phyloP scores from a whole-genome alignment of 768 basidiomycete genomes.

The Leucocoprinus sp. region DNA sequence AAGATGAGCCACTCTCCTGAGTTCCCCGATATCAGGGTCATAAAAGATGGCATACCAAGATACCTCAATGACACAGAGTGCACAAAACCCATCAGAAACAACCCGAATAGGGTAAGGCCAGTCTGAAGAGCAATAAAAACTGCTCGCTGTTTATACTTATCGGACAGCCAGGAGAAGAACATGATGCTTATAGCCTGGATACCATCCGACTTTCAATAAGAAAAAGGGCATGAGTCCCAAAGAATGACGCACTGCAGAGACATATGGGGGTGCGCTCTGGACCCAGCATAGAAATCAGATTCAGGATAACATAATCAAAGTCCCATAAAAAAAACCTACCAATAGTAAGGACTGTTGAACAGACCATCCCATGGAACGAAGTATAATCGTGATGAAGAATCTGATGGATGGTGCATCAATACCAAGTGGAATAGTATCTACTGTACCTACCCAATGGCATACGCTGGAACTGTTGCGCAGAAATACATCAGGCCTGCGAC shows the following conservation, averaged over 20 bases:
- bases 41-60: conserved; percentile 22
- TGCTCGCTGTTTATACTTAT: conserved; percentile 34
- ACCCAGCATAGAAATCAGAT: not conserved
- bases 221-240: conserved; percentile 3
- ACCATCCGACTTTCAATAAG: conserved; percentile 4
- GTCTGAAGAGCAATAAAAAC: conserved; percentile 35
- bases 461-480: conserved; percentile 41
- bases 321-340: conserved; percentile 16
- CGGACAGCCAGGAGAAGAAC: conserved; percentile 39
- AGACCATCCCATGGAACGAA: conserved; percentile 43
- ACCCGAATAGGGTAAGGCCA: conserved; percentile 31
- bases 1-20: conserved; percentile 1
- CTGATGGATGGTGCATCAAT: conserved; percentile 15
- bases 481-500: conserved; percentile 38
- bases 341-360: conserved; percentile 32
- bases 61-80: conserved; percentile 30
- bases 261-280: conserved; percentile 41
- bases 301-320: not conserved
- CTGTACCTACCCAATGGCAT: conserved; percentile 35
- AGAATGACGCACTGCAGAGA: conserved; percentile 34
- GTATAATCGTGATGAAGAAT: conserved; percentile 39
- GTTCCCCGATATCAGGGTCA: not conserved
- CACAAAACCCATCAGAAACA: conserved; percentile 33
- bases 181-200: conserved; percentile 30
- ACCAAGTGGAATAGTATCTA: not conserved